phyloP scores from a whole-genome alignment of 352 stramenopile species.

The Pythium phragmiticola region DNA sequence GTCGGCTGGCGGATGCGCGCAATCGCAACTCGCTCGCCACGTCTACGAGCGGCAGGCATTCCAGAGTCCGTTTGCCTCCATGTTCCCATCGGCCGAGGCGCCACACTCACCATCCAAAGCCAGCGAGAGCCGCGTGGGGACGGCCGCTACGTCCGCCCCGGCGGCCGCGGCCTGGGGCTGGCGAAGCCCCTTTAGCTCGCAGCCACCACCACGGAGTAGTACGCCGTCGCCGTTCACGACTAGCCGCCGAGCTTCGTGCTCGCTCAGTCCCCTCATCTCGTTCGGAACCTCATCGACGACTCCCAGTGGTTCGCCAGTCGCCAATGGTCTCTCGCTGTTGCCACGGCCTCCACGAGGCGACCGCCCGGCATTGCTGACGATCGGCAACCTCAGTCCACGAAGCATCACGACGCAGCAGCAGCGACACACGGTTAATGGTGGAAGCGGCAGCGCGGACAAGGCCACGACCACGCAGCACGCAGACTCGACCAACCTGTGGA shows the following conservation, averaged over 20 bases:
- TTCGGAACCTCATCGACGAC: neutral
- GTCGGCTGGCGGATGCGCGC: constrained; percentile 4
- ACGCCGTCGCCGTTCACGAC: neutral
- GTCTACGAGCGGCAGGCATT: constrained; percentile 47
- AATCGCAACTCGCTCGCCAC: constrained; percentile 47
- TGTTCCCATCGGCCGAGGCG: constrained; percentile 4
- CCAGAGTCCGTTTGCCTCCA: constrained; percentile 19
- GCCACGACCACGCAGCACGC: neutral
- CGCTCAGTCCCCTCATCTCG: constrained; percentile 14
- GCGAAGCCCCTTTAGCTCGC: neutral
- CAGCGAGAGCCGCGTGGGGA: neutral
- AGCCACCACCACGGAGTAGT: neutral
- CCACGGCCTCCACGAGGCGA: constrained; percentile 10
- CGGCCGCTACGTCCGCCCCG: no score
- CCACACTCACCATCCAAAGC: neutral
- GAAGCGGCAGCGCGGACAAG: no score
- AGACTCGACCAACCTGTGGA: constrained; percentile 14
- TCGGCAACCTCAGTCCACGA: constrained; percentile 16
- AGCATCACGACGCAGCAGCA: neutral
- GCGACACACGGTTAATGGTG: neutral
- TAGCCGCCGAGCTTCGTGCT: neutral
- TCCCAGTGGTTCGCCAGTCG: neutral
- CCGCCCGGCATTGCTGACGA: constrained; percentile 10
- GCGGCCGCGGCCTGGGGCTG: constrained; percentile 6
- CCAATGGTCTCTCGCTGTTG: neutral